Evolutionary conservation across 768 basidiomycete species (phyloP), one percentile per base, ranked within the genome.

Genomic region (Panaeolus cyanescens): DNA sequence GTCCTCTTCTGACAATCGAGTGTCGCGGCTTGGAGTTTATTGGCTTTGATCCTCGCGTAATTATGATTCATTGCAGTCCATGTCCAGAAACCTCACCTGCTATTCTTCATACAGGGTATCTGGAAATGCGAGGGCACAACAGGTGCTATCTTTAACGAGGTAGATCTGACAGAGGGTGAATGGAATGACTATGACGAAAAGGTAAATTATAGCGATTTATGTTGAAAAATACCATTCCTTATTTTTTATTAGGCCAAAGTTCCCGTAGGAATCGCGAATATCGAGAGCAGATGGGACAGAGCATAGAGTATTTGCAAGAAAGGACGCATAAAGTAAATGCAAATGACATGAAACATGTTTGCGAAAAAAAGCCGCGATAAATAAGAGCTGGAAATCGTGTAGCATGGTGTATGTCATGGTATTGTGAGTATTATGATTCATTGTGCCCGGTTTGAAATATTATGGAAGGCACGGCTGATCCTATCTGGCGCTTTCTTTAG

Each of bases 111-210:
- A 8, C 62, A 95, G 92, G 94, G 94, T 0, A 74, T 67, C 1
- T 96, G 94, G 94, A 85, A 81, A 67, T 93, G 91, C 65, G 79
- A 79, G 40, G 94, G 95, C 6, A 71, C 70, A 4, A 83, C 79
- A 1, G 83, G 83, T 5, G 83, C 83, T 0, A 58, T 71, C 4
- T 95, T 95, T 68, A 54, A 75, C 8, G 85, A 92, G 2, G 80
- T 92, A n/a, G 86, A 89, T 32, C 76, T 93, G 39, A 72, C 71
- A 1, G 86, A 89, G 28, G 84, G 80, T 3, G 86, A 88, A 71
- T 96, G 95, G 95, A 84, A 80, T 12, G 94, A 95, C 67, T 96
- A 96, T 65, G 94, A 96, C 65, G 94, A 96, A 72, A 93, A 95
- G 83, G 94, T 89, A 62, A 42, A 75, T 19, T 53, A 30, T 4